These are phyloP conservation scores for Eutrema yunnanense DNA, from an alignment of 345 rosid species.

Conservation along the genomic window DNA sequence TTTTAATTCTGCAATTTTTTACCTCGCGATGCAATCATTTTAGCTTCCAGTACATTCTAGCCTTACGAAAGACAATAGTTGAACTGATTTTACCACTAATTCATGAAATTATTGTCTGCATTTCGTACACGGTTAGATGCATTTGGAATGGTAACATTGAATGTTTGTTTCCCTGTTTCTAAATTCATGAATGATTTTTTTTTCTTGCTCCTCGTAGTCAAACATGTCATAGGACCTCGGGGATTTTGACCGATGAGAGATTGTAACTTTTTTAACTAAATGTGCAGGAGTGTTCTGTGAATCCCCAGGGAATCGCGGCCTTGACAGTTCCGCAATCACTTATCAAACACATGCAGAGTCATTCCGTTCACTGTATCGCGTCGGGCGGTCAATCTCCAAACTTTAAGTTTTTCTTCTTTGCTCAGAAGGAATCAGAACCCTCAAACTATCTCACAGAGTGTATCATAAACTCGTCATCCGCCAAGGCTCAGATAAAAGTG, in stretches of 20 bases:
- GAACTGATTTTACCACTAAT: not conserved
- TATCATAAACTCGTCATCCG: conserved; percentile 71
- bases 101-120: not conserved
- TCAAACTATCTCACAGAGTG: conserved; percentile 72
- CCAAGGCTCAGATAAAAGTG: conserved; percentile 67
- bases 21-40: not conserved
- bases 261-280: conserved; percentile 3
- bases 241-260: not conserved
- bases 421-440: conserved; percentile 71
- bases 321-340: conserved; percentile 72
- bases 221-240: not conserved
- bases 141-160: not conserved
- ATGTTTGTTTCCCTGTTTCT: not conserved
- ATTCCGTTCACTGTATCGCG: conserved; percentile 86
- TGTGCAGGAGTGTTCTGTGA: conserved; percentile 57
- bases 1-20: not conserved
- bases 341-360: conserved; percentile 74
- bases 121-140: not conserved
- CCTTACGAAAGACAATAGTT: too few species aligned
- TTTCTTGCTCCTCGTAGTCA: not conserved
- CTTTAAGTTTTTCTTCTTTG: conserved; percentile 93
- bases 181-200: not conserved
- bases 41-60: too few species aligned
- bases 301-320: conserved; percentile 65
- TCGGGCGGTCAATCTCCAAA: conserved; percentile 90